These are phyloP conservation scores for Hypoxylon sp. DNA, from an alignment of 2,329 filamentous ascomycete species.

Conservation along the genomic window DNA sequence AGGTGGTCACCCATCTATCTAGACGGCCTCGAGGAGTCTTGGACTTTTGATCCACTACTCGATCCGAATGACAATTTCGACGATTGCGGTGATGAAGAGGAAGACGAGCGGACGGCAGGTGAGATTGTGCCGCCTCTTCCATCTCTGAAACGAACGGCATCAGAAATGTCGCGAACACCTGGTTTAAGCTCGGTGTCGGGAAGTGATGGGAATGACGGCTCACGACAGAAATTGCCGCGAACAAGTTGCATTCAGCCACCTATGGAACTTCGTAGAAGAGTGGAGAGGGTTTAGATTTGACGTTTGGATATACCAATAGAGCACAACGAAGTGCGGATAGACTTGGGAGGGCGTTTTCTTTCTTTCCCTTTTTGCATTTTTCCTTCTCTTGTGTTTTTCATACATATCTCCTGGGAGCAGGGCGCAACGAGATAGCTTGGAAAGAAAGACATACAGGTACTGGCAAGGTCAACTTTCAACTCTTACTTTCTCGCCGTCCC, in stretches of 20 bases:
- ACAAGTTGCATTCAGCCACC: conserved; percentile 55
- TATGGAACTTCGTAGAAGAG: conserved; percentile 55
- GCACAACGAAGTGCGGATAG: conserved; percentile 34
- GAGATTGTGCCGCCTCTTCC: conserved; percentile 57
- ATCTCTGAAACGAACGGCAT: conserved; percentile 63
- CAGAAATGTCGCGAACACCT: conserved; percentile 63
- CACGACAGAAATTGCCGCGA: conserved; percentile 55
- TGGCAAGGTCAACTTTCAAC: conserved; percentile 8
- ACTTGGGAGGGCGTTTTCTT: conserved; percentile 28
- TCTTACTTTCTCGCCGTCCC: not conserved
- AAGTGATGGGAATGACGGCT: conserved; percentile 49
- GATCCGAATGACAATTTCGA: conserved; percentile 57
- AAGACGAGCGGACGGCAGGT: conserved; percentile 58
- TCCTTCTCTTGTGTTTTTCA: not conserved
- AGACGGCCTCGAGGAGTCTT: conserved; percentile 66
- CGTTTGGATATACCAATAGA: conserved; percentile 40
- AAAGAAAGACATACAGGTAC: conserved; percentile 17
- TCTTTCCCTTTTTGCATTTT: conserved; percentile 4
- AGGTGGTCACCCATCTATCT: conserved; percentile 61
- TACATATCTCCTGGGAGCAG: not conserved
- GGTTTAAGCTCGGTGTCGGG: conserved; percentile 57
- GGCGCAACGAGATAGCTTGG: conserved; percentile 23
- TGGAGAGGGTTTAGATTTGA: conserved; percentile 54
- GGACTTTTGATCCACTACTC: conserved; percentile 63
- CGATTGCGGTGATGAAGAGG: conserved; percentile 53